Evolutionary conservation across 106 monocot species (phyloP).

Genomic region (Gastrodia elata): DNA sequence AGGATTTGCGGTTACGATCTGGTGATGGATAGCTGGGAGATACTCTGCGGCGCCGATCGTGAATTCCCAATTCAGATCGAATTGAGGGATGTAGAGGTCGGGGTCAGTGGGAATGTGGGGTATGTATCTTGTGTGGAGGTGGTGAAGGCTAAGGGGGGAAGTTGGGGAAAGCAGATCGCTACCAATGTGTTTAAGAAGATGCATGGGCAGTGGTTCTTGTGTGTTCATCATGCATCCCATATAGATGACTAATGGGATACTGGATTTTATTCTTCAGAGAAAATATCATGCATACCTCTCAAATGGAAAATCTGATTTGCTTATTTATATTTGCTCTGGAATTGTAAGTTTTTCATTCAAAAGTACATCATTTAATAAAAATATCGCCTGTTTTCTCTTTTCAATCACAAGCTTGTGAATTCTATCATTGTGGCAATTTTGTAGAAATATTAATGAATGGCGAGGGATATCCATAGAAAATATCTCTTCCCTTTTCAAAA

Average conservation of each 20-base stretch:
- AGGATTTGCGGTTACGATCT: slow-evolving; percentile 80
- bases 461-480: too few species aligned
- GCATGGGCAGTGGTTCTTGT: slow-evolving; percentile 71
- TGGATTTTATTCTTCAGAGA: too few species aligned
- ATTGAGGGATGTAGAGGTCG: slow-evolving; percentile 68
- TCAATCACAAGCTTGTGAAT: too few species aligned
- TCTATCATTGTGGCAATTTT: too few species aligned
- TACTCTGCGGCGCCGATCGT: slow-evolving; percentile 65
- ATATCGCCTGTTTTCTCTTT: too few species aligned
- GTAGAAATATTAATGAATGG: too few species aligned
- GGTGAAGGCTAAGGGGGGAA: slow-evolving; percentile 76
- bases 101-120: slow-evolving; percentile 63
- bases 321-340: too few species aligned
- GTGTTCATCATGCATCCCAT: slow-evolving; percentile 93
- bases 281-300: too few species aligned
- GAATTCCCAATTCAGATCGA: slow-evolving; percentile 88
- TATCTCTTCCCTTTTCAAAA: too few species aligned
- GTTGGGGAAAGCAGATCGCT: slow-evolving; percentile 88
- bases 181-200: slow-evolving; percentile 92
- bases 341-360: too few species aligned
- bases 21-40: slow-evolving; percentile 88
- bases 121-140: slow-evolving; percentile 89
- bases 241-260: slow-evolving; percentile 36
- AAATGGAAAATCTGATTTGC: too few species aligned
- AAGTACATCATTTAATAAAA: too few species aligned